A percentile compares a stretch with the other conserved stretches of the same genome.
Evolutionary conservation across 208 protist genomes (phyloP).

Genomic region (Wallacemonas sp.): DNA sequence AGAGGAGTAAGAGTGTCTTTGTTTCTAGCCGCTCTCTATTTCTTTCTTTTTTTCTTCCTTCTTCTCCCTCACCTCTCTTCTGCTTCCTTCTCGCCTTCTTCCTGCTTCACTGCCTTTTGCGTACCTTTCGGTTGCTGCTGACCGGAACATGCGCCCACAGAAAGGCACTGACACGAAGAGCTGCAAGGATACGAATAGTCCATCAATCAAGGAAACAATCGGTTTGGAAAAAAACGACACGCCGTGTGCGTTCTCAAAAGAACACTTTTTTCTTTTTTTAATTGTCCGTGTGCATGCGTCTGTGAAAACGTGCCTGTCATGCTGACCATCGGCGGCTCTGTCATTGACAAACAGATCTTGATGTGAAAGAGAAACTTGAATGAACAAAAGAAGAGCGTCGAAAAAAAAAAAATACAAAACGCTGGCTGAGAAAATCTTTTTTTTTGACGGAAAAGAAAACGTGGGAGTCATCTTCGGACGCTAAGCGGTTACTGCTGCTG

Average conservation of each 20-base stretch:
- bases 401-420: too few relatives aligned
- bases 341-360: too few relatives aligned
- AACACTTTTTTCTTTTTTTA: conserved; percentile 17
- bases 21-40: neutral
- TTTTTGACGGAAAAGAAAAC: too few relatives aligned
- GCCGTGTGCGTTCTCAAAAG: too few relatives aligned
- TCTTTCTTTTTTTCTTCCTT: conserved; percentile 7
- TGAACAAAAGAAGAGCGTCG: too few relatives aligned
- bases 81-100: conserved; percentile 10
- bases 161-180: neutral
- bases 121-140: conserved; percentile 10
- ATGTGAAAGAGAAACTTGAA: neutral
- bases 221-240: too few relatives aligned
- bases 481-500: neutral
- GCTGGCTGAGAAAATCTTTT: too few relatives aligned
- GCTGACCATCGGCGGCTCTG: too few relatives aligned
- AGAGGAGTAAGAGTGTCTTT: too few relatives aligned
- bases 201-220: too few relatives aligned
- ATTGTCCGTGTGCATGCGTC: neutral
- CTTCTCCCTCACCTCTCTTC: conserved; percentile 3
- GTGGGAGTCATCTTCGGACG: too few relatives aligned
- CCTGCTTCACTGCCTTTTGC: neutral
- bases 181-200: too few relatives aligned
- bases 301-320: conserved; percentile 3
- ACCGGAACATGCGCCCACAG: neutral